These are phyloP conservation scores for Trichoderma koningii DNA, from an alignment of 2,329 filamentous ascomycete species.

Conservation along the genomic window DNA sequence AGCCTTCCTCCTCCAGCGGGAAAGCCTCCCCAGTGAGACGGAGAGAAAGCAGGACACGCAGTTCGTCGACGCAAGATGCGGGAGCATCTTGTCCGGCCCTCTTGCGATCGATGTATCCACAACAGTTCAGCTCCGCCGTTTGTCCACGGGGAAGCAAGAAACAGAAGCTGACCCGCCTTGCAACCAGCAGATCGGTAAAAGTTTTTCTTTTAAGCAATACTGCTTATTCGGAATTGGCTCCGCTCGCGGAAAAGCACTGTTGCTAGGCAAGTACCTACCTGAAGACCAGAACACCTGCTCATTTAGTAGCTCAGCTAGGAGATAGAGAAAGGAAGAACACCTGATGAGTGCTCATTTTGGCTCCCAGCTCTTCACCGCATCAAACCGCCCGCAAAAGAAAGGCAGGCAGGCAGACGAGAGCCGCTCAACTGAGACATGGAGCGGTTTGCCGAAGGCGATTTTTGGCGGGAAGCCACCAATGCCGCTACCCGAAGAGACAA, in stretches of 20 bases:
- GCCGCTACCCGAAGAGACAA: constrained; percentile 16
- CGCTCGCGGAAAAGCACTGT: too few species aligned
- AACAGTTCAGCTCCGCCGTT: not conserved
- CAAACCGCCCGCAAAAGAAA: not conserved
- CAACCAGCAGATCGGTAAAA: too few species aligned
- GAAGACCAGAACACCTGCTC: too few species aligned
- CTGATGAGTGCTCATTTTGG: not conserved
- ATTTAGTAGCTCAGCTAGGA: too few species aligned
- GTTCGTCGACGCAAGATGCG: not conserved
- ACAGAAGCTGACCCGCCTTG: too few species aligned
- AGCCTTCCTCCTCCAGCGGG: too few species aligned
- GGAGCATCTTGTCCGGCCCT: constrained; percentile 19
- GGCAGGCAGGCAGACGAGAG: not conserved
- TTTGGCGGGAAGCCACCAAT: not conserved
- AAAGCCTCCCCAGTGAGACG: too few species aligned
- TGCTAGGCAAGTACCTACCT: too few species aligned
- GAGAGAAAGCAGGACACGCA: too few species aligned
- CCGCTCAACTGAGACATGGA: constrained; percentile 12
- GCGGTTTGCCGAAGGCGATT: not conserved
- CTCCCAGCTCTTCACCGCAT: constrained; percentile 8
- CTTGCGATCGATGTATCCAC: constrained; percentile 10
- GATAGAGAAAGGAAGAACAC: too few species aligned
- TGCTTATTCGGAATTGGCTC: not conserved
- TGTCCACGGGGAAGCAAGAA: too few species aligned
- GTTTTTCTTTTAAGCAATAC: too few species aligned